These are phyloP conservation scores for Nannochloropsis oceanica DNA, from an alignment of 108 stramenopile species.

Conservation along the genomic window DNA sequence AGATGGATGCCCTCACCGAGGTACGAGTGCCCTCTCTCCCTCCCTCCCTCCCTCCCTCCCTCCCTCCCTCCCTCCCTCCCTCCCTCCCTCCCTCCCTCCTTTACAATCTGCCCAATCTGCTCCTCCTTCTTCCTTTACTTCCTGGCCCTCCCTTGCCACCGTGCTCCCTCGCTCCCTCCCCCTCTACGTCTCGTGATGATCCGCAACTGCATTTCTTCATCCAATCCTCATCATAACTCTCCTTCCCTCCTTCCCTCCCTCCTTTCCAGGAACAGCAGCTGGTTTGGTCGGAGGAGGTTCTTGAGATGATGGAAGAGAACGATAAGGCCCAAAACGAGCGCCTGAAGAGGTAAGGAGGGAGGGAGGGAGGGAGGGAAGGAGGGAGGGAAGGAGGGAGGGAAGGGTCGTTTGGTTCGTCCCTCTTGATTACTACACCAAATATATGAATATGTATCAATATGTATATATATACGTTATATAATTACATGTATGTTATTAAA, in stretches of 20 bases:
- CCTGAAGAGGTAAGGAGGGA: not conserved
- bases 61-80: not conserved
- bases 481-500: too few relatives aligned
- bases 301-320: too few relatives aligned
- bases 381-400: not conserved
- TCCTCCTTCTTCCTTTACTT: not conserved
- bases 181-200: too few relatives aligned
- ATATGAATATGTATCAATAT: too few relatives aligned
- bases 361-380: not conserved
- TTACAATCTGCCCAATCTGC: not conserved
- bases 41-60: not conserved
- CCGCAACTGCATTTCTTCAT: too few relatives aligned
- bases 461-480: too few relatives aligned
- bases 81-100: not conserved
- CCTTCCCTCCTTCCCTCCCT: not conserved
- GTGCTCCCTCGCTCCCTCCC: too few relatives aligned
- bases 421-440: too few relatives aligned
- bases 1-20: constrained; percentile 23
- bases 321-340: too few relatives aligned
- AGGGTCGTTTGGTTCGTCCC: too few relatives aligned
- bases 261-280: not conserved
- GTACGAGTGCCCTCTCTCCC: not conserved
- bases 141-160: too few relatives aligned
- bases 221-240: too few relatives aligned
- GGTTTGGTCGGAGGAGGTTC: not conserved